These are phyloP conservation scores for Fraxinus ornus DNA, from an alignment of 305 asterid genomes.

Conservation along the genomic window DNA sequence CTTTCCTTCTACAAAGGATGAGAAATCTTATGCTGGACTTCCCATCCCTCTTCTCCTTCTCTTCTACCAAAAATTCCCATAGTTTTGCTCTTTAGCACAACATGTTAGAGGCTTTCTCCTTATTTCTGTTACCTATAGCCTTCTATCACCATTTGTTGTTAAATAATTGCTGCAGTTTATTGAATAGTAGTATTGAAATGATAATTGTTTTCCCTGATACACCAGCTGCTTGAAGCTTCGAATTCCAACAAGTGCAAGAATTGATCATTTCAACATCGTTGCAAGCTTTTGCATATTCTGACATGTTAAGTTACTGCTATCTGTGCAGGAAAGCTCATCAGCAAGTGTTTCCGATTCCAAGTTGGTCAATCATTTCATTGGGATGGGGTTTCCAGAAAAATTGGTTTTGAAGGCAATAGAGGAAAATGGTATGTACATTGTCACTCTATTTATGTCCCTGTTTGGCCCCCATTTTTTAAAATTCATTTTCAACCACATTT, in stretches of 20 bases:
- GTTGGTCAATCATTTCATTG: conserved; percentile 53
- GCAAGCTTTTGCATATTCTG: conserved; percentile 9
- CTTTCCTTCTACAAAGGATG: background rate
- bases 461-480: background rate
- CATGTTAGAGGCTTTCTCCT: background rate
- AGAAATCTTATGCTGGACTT: background rate
- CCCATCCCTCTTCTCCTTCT: background rate
- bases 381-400: conserved; percentile 80
- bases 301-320: conserved; percentile 15
- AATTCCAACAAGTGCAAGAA: background rate
- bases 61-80: background rate
- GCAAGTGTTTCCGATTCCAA: conserved; percentile 34
- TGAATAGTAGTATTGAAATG: background rate
- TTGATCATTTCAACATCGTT: background rate
- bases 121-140: background rate
- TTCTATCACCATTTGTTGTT: background rate
- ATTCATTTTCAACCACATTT: background rate
- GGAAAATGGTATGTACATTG: conserved; percentile 62
- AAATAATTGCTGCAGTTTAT: background rate
- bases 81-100: background rate
- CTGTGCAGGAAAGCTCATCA: conserved; percentile 70
- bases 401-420: conserved; percentile 71
- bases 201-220: background rate
- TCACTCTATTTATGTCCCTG: conserved; percentile 12
- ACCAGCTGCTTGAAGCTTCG: conserved; percentile 1